Base-by-base conservation (phyloP, 2,329 filamentous ascomycete species). In the Ophiosphaerella narmari region DNA sequence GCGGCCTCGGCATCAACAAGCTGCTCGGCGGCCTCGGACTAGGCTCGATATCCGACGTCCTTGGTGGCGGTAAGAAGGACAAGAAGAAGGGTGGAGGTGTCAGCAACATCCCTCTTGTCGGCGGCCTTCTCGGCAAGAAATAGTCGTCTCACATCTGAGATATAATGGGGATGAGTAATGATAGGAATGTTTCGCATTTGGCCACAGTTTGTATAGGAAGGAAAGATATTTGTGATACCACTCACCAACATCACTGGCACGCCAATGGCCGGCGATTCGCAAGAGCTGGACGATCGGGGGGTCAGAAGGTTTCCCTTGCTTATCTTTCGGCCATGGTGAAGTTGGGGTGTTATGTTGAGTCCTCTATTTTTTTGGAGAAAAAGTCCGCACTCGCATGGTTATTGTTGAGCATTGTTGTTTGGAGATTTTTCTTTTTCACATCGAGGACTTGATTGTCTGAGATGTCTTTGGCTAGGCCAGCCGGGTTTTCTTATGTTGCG, bases 1-100 rank as follows among this genome's bases (percentile, higher is more conserved):
- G 89, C 48, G 87, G 88, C 1, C 75, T 94, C 16, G 90, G 90
- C 12, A 80, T 95, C 51, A 85, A 86, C 73, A 89, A 89, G 70
- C 77, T 94, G 16, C 82, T 95, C 13, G 84, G 85, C 7, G 82
- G 87, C 2, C 81, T 96, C 24, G 91, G 91, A 5, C 74, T 86
- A 16, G 80, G 81, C 31, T 77, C 75, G 39, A 54, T 84, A 29
- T 70, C 77, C 6, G 76, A 78, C 37, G 69, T 74, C 38, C 70
- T 83, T 11, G 81, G 81, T 29, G 75, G 91, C 9, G 78, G 78
- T 2, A 78, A 80, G 36, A 77, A 80, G 58, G 80, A 83, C 66
- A 76, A 80, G 68, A 80, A 77, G 65, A 64, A 66, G 43, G 74
- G 70, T 38, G 60, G 67, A 16, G 75, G 65, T 45, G 61, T 67